Base-by-base conservation (phyloP, 2,329 filamentous ascomycete genomes). In the Harringtonia lauricola region DNA sequence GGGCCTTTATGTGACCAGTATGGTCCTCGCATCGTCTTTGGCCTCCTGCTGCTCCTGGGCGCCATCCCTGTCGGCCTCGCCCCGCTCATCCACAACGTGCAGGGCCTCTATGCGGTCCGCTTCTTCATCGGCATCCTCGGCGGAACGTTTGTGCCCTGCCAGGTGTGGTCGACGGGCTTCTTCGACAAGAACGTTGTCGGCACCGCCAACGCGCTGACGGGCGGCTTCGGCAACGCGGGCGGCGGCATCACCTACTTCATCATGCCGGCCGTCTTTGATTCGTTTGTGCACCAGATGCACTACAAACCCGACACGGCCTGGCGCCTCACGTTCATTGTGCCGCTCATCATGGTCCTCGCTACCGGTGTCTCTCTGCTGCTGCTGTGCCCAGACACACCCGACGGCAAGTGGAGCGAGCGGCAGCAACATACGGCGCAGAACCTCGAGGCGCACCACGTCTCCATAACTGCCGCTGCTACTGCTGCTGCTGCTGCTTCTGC, bases 141-240 rank as follows among this genome's bases (percentile, higher is more conserved):
- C 34, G 83, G 81, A 2, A 76, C 78, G 1, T 90, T 90, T 54
- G 85, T 90, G 1, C 85, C 85, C 13, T 94, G 87, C 60, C 87
- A 94, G 59, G 89, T 94, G 8, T 95, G 88, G 86, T 86, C 83
- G 10, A 95, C 87, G 0, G 86, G 82, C 0, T 95, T 94, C 69
- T 95, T 87, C 59, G 88, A 95, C 65, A 92, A 89, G 67, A 92
- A 89, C 55, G 73, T 95, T 22, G 83, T 95, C 17, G 89, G 89
- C 39, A 89, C 86, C 7, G 86, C 87, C 48, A 95, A 95, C 57
- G 83, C 86, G 3, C 64, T 95, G 17, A 82, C 87, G 2, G 89
- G 81, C 35, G 89, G 89, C 14, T 82, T 85, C 66, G 89, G 88
- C 41, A 95, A 94, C 54, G 76, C 86, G 22, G 88, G 89, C 46